Evolutionary conservation across 108 stramenopile genomes (phyloP).

Genomic region (Skeletonema costatum): DNA sequence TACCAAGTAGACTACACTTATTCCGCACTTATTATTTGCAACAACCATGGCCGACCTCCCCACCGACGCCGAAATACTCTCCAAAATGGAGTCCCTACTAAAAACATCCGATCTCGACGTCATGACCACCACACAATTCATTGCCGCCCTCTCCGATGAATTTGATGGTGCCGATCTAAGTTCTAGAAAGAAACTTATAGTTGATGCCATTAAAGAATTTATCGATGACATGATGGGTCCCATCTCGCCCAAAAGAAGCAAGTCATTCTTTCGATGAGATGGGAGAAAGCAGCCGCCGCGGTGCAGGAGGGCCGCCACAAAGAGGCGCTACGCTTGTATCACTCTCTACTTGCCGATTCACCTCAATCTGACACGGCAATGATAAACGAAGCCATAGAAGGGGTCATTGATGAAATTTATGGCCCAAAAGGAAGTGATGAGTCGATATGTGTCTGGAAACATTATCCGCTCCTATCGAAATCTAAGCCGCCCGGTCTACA

Average conservation of each 20-base stretch:
- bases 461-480: conserved; percentile 6
- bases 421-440: conserved; percentile 14
- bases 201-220: conserved; percentile 56
- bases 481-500: neutral
- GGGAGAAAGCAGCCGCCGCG: too few relatives aligned
- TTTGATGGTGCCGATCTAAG: conserved; percentile 67
- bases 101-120: conserved; percentile 68
- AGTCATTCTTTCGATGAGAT: too few relatives aligned
- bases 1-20: too few relatives aligned
- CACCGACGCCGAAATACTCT: conserved; percentile 31
- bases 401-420: conserved; percentile 5
- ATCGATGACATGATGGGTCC: conserved; percentile 37
- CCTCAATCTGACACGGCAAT: neutral
- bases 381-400: conserved; percentile 5
- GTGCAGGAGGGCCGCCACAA: too few relatives aligned
- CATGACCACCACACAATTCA: conserved; percentile 77
- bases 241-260: too few relatives aligned
- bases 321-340: too few relatives aligned
- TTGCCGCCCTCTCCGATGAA: conserved; percentile 60
- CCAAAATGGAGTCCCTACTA: conserved; percentile 68
- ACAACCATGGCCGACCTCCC: conserved; percentile 46
- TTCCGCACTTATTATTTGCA: neutral
- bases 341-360: too few relatives aligned
- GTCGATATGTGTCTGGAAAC: conserved; percentile 8
- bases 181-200: conserved; percentile 62